A percentile compares a stretch with the other conserved stretches of the same genome.
Conservation (phyloP, 345 rosid species). For the Rubroshorea leprosula region DNA sequence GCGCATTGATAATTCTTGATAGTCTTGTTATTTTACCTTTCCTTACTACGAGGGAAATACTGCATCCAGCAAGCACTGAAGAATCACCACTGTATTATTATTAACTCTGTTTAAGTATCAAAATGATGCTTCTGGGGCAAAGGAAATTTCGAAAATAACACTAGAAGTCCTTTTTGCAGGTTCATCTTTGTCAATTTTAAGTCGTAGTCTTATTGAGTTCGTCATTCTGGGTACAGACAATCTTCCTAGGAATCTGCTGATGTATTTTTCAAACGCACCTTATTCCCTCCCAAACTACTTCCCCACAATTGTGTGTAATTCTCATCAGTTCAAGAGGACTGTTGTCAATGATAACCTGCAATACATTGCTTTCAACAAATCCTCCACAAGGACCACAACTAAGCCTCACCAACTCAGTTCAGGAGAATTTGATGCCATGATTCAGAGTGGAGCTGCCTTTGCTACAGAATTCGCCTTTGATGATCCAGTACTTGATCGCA, state of each 20-base stretch:
- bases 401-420: slow-evolving; percentile 41
- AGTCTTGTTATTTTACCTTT: too few relatives aligned
- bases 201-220: slow-evolving; percentile 67
- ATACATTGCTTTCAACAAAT: slow-evolving; percentile 42
- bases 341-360: slow-evolving; percentile 65
- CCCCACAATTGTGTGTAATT: slow-evolving; percentile 74
- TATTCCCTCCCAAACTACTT: slow-evolving; percentile 70
- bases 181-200: slow-evolving; percentile 60
- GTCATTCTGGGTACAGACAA: slow-evolving; percentile 83
- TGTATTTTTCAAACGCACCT: slow-evolving; percentile 86
- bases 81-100: background rate
- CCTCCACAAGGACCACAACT: slow-evolving; percentile 30
- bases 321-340: slow-evolving; percentile 52
- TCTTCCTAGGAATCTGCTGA: slow-evolving; percentile 82
- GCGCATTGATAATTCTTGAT: too few relatives aligned
- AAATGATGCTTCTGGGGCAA: background rate
- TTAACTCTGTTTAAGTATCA: background rate
- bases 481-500: slow-evolving; percentile 59
- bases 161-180: slow-evolving; percentile 41
- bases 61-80: too few relatives aligned
- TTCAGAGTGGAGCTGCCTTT: slow-evolving; percentile 81
- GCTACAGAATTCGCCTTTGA: slow-evolving; percentile 46
- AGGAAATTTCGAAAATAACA: background rate
- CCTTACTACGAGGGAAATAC: too few relatives aligned
- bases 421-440: slow-evolving; percentile 57